These are phyloP conservation scores for Podospora anserina DNA, from an alignment of 495 filamentous ascomycete species.

Conservation along the genomic window DNA sequence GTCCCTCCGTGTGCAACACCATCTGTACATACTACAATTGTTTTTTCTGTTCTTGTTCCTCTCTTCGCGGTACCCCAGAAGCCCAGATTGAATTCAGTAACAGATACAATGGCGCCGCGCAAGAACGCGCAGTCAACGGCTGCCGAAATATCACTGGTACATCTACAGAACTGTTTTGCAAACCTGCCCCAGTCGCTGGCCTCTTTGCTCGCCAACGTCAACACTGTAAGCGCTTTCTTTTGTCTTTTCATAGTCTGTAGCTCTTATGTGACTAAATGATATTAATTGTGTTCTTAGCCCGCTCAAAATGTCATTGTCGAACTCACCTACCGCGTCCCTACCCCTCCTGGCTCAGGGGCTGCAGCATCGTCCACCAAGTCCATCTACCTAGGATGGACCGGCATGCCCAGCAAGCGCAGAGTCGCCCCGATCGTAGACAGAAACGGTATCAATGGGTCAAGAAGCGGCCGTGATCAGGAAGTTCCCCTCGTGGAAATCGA, in stretches of 20 bases:
- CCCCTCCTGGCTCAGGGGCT: conserved; percentile 35
- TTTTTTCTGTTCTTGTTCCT: background rate
- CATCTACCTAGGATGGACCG: conserved; percentile 90
- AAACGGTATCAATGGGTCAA: conserved; percentile 61
- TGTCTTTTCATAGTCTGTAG: background rate
- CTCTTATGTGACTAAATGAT: conserved; percentile 9
- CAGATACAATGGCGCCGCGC: conserved; percentile 53
- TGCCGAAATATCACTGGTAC: conserved; percentile 74
- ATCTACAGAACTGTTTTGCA: conserved; percentile 89
- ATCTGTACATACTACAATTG: background rate
- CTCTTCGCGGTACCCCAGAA: background rate
- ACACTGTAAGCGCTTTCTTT: conserved; percentile 73
- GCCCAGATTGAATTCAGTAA: background rate
- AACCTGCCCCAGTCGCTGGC: conserved; percentile 88
- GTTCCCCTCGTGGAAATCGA: conserved; percentile 79
- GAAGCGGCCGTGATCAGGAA: conserved; percentile 66
- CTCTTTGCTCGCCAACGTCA: conserved; percentile 75
- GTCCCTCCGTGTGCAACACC: background rate
- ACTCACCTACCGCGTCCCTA: conserved; percentile 59
- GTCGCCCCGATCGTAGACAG: conserved; percentile 66
- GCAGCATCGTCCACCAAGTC: conserved; percentile 51
- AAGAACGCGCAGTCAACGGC: conserved; percentile 64
- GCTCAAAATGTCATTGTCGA: conserved; percentile 97
- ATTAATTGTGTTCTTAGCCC: conserved; percentile 45
- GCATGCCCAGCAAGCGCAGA: conserved; percentile 87